Percentiles rank a stretch among this genome's conserved stretches.
Evolutionary conservation across 1,139 yeast species (phyloP).

Genomic region (Cylindricascospora bacillispora): DNA sequence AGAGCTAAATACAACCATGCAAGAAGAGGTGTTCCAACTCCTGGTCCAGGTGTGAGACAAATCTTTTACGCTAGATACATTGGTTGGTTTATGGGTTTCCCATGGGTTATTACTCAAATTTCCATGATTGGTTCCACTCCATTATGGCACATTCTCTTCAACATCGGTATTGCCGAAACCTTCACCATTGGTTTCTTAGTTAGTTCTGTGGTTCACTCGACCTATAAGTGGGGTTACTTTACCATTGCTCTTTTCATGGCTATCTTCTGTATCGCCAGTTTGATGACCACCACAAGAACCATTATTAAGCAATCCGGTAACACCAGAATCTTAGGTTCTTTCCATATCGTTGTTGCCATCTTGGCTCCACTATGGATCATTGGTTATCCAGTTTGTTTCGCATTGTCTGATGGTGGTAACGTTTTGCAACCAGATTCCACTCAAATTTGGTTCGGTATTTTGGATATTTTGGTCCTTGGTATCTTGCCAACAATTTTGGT

Average conservation of each 20-base stretch:
- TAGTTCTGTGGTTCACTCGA: constrained; percentile 40
- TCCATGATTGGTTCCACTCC: constrained; percentile 35
- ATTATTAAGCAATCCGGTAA: constrained; percentile 12
- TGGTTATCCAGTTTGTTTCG: constrained; percentile 44
- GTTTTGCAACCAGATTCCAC: constrained; percentile 51
- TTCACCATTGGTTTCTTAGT: constrained; percentile 42
- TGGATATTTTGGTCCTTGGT: constrained; percentile 38
- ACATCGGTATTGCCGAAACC: constrained; percentile 35
- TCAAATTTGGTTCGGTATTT: constrained; percentile 48
- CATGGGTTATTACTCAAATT: constrained; percentile 37
- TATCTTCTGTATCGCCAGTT: constrained; percentile 12
- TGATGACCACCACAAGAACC: constrained; percentile 20
- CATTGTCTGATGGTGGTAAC: constrained; percentile 55
- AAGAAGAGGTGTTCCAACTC: constrained; percentile 20
- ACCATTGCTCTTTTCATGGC: constrained; percentile 26
- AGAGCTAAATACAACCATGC: constrained; percentile 46
- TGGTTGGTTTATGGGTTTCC: constrained; percentile 57
- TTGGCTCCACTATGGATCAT: constrained; percentile 35
- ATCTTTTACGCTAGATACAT: constrained; percentile 52
- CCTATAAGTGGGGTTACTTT: constrained; percentile 46
- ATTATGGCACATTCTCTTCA: constrained; percentile 28
- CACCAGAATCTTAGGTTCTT: constrained; percentile 11
- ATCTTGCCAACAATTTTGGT: constrained; percentile 17
- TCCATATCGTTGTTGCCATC: constrained; percentile 19
- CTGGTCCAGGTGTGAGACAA: constrained; percentile 39